A percentile compares a stretch with the other conserved stretches of the same genome.
Conservation (phyloP, 768 basidiomycete genomes). For the Suillus occidentalis region DNA sequence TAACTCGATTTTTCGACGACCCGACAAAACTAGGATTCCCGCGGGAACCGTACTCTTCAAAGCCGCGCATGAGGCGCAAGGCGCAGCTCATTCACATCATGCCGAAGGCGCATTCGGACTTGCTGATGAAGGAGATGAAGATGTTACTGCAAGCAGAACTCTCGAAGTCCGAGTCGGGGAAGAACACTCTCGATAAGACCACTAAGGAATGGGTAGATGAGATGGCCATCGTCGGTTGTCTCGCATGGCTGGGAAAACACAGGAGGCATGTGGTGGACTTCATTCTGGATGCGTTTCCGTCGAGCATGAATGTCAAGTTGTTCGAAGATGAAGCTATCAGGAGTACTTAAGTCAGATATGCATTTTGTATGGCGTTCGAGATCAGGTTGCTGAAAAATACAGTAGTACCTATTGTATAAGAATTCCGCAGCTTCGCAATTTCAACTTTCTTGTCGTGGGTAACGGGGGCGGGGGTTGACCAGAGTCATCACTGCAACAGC, state of each 20-base stretch:
- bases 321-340: not conserved
- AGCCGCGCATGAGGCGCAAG: not conserved
- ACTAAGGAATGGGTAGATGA: not conserved
- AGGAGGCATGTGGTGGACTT: slow-evolving; percentile 5
- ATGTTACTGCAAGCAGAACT: not conserved
- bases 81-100: slow-evolving; percentile 5
- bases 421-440: not conserved
- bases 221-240: slow-evolving; percentile 6
- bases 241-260: slow-evolving; percentile 12
- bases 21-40: not conserved
- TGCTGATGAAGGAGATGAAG: not conserved
- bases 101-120: slow-evolving; percentile 1
- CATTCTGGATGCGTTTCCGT: not conserved
- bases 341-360: not conserved
- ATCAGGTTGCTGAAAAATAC: not conserved
- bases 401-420: not conserved
- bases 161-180: not conserved
- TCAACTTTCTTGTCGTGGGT: not conserved
- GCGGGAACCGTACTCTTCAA: not conserved
- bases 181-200: not conserved
- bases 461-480: not conserved
- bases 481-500: not conserved
- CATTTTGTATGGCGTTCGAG: not conserved
- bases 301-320: not conserved
- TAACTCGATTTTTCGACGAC: not conserved